Conservation (phyloP, 1,139 yeast genomes). For the Kluyveromyces sp. region DNA sequence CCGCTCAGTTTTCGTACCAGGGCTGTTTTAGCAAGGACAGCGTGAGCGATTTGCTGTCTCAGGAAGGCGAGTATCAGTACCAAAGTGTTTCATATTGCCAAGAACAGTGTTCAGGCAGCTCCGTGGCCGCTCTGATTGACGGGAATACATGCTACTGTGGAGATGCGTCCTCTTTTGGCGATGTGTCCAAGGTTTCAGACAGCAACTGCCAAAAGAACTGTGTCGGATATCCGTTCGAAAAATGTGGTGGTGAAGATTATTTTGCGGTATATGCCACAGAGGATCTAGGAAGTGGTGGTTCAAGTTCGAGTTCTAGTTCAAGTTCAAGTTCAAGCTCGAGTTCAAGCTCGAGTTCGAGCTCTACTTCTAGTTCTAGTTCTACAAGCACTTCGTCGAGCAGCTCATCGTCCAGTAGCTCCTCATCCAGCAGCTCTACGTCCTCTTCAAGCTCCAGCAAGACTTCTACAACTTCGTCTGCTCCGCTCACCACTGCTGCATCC, state of each 20-base stretch:
- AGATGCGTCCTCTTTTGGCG: constrained; percentile 25
- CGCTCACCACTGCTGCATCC: background rate
- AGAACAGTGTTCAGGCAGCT: constrained; percentile 39
- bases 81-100: constrained; percentile 50
- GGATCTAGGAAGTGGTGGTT: constrained; percentile 4
- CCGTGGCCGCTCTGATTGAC: constrained; percentile 48
- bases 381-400: constrained; percentile 7
- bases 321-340: constrained; percentile 11
- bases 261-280: constrained; percentile 40
- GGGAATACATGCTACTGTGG: constrained; percentile 64
- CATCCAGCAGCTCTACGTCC: constrained; percentile 1
- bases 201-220: constrained; percentile 47
- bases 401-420: constrained; percentile 1
- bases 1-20: constrained; percentile 11
- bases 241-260: constrained; percentile 56
- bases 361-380: constrained; percentile 9
- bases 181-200: constrained; percentile 34
- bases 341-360: constrained; percentile 10
- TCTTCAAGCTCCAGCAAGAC: constrained; percentile 7
- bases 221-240: constrained; percentile 49
- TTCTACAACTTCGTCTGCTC: constrained; percentile 3
- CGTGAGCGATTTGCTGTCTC: constrained; percentile 13
- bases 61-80: constrained; percentile 37
- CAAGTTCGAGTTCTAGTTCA: constrained; percentile 11
- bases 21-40: constrained; percentile 20